A percentile compares a stretch with the other conserved stretches of the same genome.
phyloP scores from a whole-genome alignment of 768 basidiomycete genomes.

The Hericium alpestre region DNA sequence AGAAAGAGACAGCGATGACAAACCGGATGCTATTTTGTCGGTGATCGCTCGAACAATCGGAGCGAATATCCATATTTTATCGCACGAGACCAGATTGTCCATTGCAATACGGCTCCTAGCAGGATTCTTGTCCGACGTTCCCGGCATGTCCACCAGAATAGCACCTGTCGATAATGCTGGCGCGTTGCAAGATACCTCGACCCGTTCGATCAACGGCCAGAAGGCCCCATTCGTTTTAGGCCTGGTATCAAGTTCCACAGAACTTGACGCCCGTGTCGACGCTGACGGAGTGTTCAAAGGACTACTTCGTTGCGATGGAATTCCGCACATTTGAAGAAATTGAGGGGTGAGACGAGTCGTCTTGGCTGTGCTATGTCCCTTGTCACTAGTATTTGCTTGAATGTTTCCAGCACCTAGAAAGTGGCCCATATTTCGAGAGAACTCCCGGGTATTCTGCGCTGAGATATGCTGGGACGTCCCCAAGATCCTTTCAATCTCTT shows the following conservation, averaged over 20 bases:
- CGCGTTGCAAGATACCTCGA: not conserved
- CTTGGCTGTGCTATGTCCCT: no score
- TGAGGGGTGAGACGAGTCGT: no score
- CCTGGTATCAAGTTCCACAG: not conserved
- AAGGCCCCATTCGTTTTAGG: not conserved
- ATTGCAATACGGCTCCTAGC: not conserved
- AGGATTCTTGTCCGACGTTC: not conserved
- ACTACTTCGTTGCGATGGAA: no score
- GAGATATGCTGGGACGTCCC: not conserved
- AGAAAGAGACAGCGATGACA: not conserved
- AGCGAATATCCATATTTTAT: not conserved
- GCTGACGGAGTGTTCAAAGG: no score
- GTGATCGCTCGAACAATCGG: not conserved
- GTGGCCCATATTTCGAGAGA: no score
- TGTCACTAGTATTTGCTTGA: no score
- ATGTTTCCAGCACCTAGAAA: no score
- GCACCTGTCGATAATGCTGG: not conserved
- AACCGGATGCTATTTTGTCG: not conserved
- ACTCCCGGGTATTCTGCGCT: not conserved
- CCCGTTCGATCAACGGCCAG: not conserved
- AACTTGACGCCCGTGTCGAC: not conserved
- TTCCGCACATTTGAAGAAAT: no score
- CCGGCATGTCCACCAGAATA: not conserved
- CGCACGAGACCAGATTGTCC: not conserved
- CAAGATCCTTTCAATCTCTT: not conserved